Evolutionary conservation across 108 stramenopile species (phyloP).

Genomic region (Aurantiochytrium sp.): DNA sequence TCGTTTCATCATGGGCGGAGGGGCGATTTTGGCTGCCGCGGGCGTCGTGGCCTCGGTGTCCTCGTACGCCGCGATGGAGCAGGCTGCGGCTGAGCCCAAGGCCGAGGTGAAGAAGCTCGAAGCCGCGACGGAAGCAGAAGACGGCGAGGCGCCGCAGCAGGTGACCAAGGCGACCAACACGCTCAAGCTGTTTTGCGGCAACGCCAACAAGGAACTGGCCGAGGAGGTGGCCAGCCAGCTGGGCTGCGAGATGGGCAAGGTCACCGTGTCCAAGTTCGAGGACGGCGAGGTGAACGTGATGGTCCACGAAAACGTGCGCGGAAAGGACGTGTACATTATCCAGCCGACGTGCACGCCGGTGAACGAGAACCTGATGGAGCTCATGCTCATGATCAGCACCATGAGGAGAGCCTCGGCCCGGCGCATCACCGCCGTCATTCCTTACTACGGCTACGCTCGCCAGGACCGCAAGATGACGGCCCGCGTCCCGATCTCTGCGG

Average conservation of each 20-base stretch:
- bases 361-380: constrained; percentile 94
- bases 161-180: background rate
- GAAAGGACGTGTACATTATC: constrained; percentile 92
- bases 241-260: constrained; percentile 87
- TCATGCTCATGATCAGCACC: constrained; percentile 91
- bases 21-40: no score
- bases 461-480: constrained; percentile 99
- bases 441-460: constrained; percentile 97
- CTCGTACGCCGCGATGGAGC: background rate
- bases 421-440: constrained; percentile 94
- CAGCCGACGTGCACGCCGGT: constrained; percentile 96
- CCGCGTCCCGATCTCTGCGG: constrained; percentile 97
- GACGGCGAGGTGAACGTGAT: constrained; percentile 97
- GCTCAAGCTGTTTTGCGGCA: constrained; percentile 92
- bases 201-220: constrained; percentile 87
- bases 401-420: constrained; percentile 85
- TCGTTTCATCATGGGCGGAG: no score
- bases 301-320: constrained; percentile 94
- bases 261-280: constrained; percentile 86
- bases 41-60: no score
- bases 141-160: no score
- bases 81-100: background rate
- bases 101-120: background rate
- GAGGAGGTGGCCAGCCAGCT: constrained; percentile 83
- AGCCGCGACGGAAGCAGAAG: no score